Conservation (phyloP, 495 filamentous ascomycete species). For the Talaromyces adpressus region DNA sequence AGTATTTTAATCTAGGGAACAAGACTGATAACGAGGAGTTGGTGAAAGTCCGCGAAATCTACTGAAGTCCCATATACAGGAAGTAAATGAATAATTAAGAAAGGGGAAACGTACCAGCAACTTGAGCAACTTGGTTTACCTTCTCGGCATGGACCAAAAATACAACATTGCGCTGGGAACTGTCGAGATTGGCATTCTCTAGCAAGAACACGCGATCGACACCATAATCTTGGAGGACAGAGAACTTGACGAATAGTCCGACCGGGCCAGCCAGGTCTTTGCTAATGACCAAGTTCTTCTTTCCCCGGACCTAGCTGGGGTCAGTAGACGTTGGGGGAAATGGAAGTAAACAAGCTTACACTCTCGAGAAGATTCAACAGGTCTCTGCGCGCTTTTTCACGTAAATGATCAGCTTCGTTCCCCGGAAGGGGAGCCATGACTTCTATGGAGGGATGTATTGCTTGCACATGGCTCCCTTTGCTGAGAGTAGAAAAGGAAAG, state of each 20-base stretch:
- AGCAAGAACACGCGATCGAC: conserved; percentile 94
- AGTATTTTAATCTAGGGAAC: conserved; percentile 52
- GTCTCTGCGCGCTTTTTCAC: conserved; percentile 77
- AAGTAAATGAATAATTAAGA: conserved; percentile 4
- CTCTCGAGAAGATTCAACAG: conserved; percentile 81
- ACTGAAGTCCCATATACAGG: conserved; percentile 45
- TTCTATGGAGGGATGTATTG: conserved; percentile 10
- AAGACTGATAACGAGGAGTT: conserved; percentile 59
- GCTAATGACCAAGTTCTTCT: conserved; percentile 96
- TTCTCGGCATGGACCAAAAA: conserved; percentile 89
- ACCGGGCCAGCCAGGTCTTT: conserved; percentile 83
- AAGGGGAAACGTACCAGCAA: conserved; percentile 68
- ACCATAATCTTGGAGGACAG: conserved; percentile 83
- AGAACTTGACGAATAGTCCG: conserved; percentile 89
- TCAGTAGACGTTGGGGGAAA: conserved; percentile 21
- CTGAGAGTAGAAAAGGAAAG: background rate
- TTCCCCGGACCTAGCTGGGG: conserved; percentile 72
- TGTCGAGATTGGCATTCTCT: conserved; percentile 89
- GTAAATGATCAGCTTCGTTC: conserved; percentile 74
- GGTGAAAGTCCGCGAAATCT: conserved; percentile 50
- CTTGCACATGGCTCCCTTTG: conserved; percentile 2
- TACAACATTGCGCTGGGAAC: conserved; percentile 88
- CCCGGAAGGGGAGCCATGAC: conserved; percentile 60
- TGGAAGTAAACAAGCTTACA: conserved; percentile 52
- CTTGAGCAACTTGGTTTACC: conserved; percentile 66